These are phyloP conservation scores for Hypoxylon intermedium DNA, from an alignment of 495 filamentous ascomycete genomes.

Conservation along the genomic window DNA sequence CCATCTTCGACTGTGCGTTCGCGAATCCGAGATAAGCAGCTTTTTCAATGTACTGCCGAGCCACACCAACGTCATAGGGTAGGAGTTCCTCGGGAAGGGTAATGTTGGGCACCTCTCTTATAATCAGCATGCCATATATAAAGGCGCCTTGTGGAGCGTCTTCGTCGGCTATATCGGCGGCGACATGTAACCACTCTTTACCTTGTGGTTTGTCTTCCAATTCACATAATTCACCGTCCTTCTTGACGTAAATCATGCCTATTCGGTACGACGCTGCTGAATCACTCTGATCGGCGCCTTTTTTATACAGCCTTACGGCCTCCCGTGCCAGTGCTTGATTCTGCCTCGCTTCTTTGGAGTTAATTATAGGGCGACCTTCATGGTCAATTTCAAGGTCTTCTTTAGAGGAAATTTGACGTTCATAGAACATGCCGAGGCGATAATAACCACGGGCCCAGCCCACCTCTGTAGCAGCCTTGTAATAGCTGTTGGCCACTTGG, in stretches of 20 bases:
- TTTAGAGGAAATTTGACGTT: conserved; percentile 72
- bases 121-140: conserved; percentile 94
- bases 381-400: too few species aligned
- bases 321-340: too few species aligned
- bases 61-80: conserved; percentile 74
- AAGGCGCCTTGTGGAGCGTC: conserved; percentile 98
- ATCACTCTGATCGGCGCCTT: too few species aligned
- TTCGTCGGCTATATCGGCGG: conserved; percentile 90
- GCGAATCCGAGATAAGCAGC: conserved; percentile 95
- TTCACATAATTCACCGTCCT: conserved; percentile 78
- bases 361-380: too few species aligned
- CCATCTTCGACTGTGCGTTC: conserved; percentile 98
- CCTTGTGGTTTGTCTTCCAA: too few species aligned
- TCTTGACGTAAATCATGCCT: conserved; percentile 98
- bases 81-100: conserved; percentile 73
- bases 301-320: too few species aligned
- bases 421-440: conserved; percentile 97
- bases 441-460: conserved; percentile 96
- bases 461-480: conserved; percentile 82
- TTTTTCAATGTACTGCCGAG: conserved; percentile 91
- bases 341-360: too few species aligned
- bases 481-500: conserved; percentile 88
- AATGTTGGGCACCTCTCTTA: conserved; percentile 87
- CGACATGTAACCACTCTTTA: conserved; percentile 68
- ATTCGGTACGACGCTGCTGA: conserved; percentile 94